Conservation (phyloP, 345 rosid species). For the Physaria fendleri region DNA sequence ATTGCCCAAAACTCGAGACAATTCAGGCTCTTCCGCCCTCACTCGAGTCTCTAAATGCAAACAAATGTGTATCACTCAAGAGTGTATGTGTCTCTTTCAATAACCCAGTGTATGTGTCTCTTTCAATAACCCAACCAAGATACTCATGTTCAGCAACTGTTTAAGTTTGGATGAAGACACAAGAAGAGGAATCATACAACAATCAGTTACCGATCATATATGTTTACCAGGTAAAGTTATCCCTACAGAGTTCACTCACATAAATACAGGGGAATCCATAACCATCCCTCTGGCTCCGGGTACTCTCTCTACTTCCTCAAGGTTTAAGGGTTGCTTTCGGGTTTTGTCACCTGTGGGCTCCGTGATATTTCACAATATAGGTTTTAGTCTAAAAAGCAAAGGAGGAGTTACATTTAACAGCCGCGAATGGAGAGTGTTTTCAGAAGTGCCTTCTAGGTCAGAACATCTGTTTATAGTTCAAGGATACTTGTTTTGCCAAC, state of each 20-base stretch:
- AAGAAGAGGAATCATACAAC: not conserved
- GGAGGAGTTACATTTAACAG: not conserved
- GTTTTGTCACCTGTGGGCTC: not conserved
- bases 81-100: not conserved
- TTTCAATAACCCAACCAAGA: not conserved
- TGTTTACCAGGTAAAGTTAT: not conserved
- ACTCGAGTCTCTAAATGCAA: not conserved
- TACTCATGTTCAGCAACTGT: conserved; percentile 6
- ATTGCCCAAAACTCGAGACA: not conserved
- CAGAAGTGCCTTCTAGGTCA: not conserved
- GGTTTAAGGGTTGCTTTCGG: not conserved
- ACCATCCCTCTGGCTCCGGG: not conserved
- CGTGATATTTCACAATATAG: rapidly evolving
- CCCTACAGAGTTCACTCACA: not conserved
- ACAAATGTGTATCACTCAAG: not conserved
- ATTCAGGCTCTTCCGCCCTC: not conserved
- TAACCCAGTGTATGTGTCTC: not conserved
- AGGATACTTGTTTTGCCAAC: not conserved
- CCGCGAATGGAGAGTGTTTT: too few species aligned
- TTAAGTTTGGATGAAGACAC: not conserved
- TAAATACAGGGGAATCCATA: not conserved
- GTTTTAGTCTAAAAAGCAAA: not conserved
- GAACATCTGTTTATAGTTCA: not conserved
- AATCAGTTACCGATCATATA: rapidly evolving
- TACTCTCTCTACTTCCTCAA: not conserved